These are phyloP conservation scores for Bacidia rubella DNA, from an alignment of 495 filamentous ascomycete species.

Conservation along the genomic window DNA sequence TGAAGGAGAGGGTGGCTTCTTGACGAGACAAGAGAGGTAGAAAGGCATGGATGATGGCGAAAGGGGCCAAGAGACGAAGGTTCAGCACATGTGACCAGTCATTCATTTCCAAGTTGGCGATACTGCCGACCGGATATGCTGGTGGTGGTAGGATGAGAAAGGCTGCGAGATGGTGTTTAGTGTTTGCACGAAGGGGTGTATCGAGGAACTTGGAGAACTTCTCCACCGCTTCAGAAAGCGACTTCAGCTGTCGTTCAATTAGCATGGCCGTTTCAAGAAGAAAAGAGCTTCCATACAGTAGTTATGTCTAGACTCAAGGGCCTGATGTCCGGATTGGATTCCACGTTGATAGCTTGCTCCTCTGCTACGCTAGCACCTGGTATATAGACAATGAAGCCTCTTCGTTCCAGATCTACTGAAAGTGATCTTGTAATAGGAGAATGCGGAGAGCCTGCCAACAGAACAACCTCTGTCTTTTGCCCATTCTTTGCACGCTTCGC, in stretches of 20 bases:
- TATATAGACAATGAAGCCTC: slow-evolving; percentile 88
- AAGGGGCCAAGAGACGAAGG: slow-evolving; percentile 80
- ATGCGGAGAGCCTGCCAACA: slow-evolving; percentile 69
- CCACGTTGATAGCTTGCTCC: slow-evolving; percentile 60
- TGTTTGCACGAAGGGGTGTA: slow-evolving; percentile 54
- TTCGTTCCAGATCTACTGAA: slow-evolving; percentile 70
- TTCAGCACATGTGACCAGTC: slow-evolving; percentile 82
- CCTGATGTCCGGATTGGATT: slow-evolving; percentile 65
- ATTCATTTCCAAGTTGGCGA: slow-evolving; percentile 69
- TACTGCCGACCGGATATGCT: slow-evolving; percentile 55
- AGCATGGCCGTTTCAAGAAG: slow-evolving; percentile 6
- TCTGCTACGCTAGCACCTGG: slow-evolving; percentile 69
- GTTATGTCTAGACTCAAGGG: slow-evolving; percentile 73
- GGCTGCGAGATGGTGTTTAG: slow-evolving; percentile 59
- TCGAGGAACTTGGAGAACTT: slow-evolving; percentile 53
- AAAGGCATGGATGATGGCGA: slow-evolving; percentile 75
- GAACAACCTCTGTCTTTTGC: slow-evolving; percentile 78
- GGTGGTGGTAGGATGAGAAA: slow-evolving; percentile 56
- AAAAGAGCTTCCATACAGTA: slow-evolving; percentile 34
- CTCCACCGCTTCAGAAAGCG: slow-evolving; percentile 35
- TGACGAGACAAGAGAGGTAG: slow-evolving; percentile 55
- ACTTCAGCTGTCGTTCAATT: slow-evolving; percentile 32
- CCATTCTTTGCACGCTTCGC: slow-evolving; percentile 69
- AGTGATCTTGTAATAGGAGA: slow-evolving; percentile 71
- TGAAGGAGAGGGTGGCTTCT: slow-evolving; percentile 54